Percentiles rank a stretch among this genome's conserved stretches.
Evolutionary conservation across 106 monocot genomes (phyloP).

Genomic region (Dactylorhiza incarnata): DNA sequence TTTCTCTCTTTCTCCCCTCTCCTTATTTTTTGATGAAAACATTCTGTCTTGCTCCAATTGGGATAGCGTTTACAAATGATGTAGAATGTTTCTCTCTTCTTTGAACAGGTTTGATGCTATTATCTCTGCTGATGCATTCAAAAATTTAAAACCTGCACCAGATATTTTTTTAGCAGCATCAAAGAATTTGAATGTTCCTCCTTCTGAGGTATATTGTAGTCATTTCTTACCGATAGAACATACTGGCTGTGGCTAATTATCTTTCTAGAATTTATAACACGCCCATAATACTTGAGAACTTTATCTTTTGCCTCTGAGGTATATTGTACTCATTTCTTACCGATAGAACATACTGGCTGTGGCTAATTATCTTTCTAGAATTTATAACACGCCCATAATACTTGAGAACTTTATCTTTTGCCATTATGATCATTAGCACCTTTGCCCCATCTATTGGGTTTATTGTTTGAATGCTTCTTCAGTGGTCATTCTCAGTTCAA

Average conservation of each 20-base stretch:
- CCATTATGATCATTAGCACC: not conserved
- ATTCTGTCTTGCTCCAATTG: not conserved
- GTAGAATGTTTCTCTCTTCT: not conserved
- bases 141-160: slow-evolving; percentile 95
- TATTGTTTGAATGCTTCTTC: not conserved
- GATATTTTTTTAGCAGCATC: slow-evolving; percentile 96
- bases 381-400: not conserved
- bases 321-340: slow-evolving; percentile 9
- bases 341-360: not conserved
- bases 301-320: slow-evolving; percentile 41
- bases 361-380: not conserved
- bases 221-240: not conserved
- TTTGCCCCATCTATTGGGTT: not conserved
- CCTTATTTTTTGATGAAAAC: not conserved
- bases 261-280: not conserved
- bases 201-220: slow-evolving; percentile 53
- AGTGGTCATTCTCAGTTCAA: not conserved
- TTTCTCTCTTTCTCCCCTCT: not conserved
- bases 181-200: slow-evolving; percentile 47
- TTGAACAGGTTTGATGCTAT: slow-evolving; percentile 79
- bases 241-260: not conserved
- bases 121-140: slow-evolving; percentile 93
- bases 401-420: not conserved
- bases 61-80: not conserved
- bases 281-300: not conserved